Percentiles rank a stretch among this genome's conserved stretches.
phyloP scores from a whole-genome alignment of 768 basidiomycete species.

The Trametopsis cervina region DNA sequence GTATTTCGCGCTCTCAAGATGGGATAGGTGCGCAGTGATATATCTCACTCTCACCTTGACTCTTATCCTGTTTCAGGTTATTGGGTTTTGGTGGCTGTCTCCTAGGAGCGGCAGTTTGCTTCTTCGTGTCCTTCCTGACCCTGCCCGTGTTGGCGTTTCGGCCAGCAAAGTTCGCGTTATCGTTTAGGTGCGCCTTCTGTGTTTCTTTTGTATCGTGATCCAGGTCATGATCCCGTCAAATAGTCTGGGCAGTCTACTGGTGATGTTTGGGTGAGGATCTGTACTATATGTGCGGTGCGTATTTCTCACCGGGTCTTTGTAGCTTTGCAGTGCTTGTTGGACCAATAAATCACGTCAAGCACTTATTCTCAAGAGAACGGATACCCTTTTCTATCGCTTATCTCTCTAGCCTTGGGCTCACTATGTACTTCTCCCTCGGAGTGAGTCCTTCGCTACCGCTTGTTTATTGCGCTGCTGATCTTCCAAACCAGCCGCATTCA shows the following conservation, averaged over 20 bases:
- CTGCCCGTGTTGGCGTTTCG: conserved; percentile 65
- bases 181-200: conserved; percentile 74
- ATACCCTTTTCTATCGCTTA: conserved; percentile 83
- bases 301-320: too few species aligned
- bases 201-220: too few species aligned
- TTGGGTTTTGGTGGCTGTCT: conserved; percentile 88
- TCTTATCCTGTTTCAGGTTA: conserved; percentile 43
- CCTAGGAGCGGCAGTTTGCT: conserved; percentile 88
- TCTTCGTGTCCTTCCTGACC: conserved; percentile 85
- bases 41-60: background rate
- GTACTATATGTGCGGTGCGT: too few species aligned
- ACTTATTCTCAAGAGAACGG: conserved; percentile 74
- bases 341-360: conserved; percentile 88
- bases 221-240: too few species aligned
- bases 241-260: conserved; percentile 83
- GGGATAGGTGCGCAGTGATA: conserved; percentile 68
- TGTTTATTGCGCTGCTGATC: background rate
- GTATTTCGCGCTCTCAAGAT: conserved; percentile 85
- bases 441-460: conserved; percentile 39
- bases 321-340: conserved; percentile 86
- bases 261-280: conserved; percentile 91
- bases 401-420: conserved; percentile 74
- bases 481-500: conserved; percentile 58
- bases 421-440: conserved; percentile 87
- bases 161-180: conserved; percentile 86